Conservation (phyloP, 768 basidiomycete genomes). For the Lactarius hatsudake region DNA sequence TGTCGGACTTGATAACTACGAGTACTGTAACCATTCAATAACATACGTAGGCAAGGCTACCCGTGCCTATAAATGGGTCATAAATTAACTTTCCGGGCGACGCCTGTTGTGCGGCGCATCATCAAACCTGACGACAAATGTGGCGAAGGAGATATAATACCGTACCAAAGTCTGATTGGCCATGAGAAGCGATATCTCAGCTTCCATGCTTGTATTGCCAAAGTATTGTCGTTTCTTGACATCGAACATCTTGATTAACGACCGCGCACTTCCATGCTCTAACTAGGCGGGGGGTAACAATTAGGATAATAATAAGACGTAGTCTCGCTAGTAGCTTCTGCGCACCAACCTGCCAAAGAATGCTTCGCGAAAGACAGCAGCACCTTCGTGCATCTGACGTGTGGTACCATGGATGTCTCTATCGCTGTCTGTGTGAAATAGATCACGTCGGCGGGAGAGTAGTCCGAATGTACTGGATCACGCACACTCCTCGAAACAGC, state of each 20-base stretch:
- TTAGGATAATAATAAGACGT: background rate
- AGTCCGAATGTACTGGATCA: background rate
- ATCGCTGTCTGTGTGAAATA: constrained; percentile 38
- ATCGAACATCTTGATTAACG: constrained; percentile 66
- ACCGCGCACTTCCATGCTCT: constrained; percentile 63
- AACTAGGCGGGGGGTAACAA: constrained; percentile 39
- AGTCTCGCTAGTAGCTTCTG: constrained; percentile 22
- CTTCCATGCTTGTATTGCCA: constrained; percentile 98
- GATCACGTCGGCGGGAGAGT: background rate
- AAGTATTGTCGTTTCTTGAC: constrained; percentile 89
- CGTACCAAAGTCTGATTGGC: constrained; percentile 83
- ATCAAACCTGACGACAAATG: background rate
- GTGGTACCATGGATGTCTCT: constrained; percentile 46
- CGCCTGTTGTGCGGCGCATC: constrained; percentile 48
- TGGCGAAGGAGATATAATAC: constrained; percentile 33
- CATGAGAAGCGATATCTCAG: constrained; percentile 94
- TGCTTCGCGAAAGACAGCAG: constrained; percentile 63
- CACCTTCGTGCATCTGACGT: constrained; percentile 52
- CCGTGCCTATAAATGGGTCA: constrained; percentile 94
- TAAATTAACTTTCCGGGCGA: constrained; percentile 88
- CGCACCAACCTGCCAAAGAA: constrained; percentile 89
- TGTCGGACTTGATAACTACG: background rate
- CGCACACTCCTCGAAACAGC: constrained; percentile 87
- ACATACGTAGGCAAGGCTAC: constrained; percentile 84
- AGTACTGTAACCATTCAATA: constrained; percentile 5